Evolutionary conservation across 2,329 filamentous ascomycete genomes (phyloP).

Genomic region (Claviceps fusiformis): DNA sequence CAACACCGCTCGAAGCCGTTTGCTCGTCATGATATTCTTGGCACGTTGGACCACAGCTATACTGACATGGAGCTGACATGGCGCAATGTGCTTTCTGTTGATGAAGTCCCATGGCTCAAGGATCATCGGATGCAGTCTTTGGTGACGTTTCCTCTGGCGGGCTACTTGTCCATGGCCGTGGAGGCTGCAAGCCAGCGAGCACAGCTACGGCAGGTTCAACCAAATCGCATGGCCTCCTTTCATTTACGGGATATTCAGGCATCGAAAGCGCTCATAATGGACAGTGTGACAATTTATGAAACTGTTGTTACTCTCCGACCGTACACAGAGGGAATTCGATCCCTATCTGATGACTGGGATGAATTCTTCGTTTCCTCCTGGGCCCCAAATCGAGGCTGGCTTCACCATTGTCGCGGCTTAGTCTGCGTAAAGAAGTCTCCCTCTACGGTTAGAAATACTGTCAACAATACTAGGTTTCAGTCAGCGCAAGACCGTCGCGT

Average conservation of each 20-base stretch:
- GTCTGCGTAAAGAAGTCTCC: conserved; percentile 21
- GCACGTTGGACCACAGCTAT: conserved; percentile 28
- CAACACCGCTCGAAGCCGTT: conserved; percentile 27
- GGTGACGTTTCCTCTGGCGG: conserved; percentile 41
- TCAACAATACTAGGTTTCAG: conserved; percentile 4
- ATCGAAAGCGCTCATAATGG: conserved; percentile 15
- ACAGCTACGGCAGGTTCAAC: conserved; percentile 10
- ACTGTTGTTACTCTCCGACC: conserved; percentile 12
- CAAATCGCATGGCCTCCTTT: conserved; percentile 10
- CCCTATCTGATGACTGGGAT: conserved; percentile 32
- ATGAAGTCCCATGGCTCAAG: conserved; percentile 42
- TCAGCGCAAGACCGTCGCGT: not conserved
- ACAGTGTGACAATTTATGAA: conserved; percentile 14
- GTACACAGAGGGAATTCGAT: conserved; percentile 15
- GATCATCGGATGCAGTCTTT: conserved; percentile 45
- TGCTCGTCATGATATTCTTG: conserved; percentile 32
- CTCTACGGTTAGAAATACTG: conserved; percentile 9
- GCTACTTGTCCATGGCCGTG: conserved; percentile 36
- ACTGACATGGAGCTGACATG: conserved; percentile 33
- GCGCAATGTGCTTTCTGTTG: conserved; percentile 32
- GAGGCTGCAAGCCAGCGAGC: conserved; percentile 29
- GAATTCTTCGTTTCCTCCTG: conserved; percentile 45
- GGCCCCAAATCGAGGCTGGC: conserved; percentile 38
- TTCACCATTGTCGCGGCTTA: conserved; percentile 42
- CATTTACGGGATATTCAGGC: conserved; percentile 15